Conservation (phyloP, 805 yeast genomes). For the Suhomyces emberorum region DNA sequence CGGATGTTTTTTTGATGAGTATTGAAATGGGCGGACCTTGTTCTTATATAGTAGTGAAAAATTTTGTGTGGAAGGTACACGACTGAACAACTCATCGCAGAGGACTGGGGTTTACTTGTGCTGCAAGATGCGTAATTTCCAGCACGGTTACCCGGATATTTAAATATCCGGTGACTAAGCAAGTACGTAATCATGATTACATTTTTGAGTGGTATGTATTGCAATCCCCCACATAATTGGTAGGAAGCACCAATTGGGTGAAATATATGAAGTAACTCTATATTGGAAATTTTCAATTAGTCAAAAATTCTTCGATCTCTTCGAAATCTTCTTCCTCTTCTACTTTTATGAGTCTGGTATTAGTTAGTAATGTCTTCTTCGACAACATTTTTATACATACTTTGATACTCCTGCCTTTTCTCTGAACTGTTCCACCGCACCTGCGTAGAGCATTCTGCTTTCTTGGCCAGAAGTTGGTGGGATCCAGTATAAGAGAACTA, state of each 20-base stretch:
- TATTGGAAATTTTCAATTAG: too few relatives aligned
- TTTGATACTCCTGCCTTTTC: slow-evolving; percentile 73
- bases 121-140: neutral
- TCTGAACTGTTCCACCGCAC: slow-evolving; percentile 78
- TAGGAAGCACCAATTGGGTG: too few relatives aligned
- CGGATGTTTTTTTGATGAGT: slow-evolving; percentile 34
- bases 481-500: slow-evolving; percentile 80
- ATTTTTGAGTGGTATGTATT: too few relatives aligned
- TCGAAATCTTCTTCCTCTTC: slow-evolving; percentile 72
- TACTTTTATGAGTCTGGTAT: slow-evolving; percentile 50
- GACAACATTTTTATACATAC: slow-evolving; percentile 31
- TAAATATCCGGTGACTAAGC: too few relatives aligned
- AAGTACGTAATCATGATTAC: too few relatives aligned
- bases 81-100: neutral
- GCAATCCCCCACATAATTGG: too few relatives aligned
- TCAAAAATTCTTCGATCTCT: too few relatives aligned
- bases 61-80: slow-evolving; percentile 11
- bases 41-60: slow-evolving; percentile 15
- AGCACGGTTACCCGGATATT: slow-evolving; percentile 2
- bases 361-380: too few relatives aligned
- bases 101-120: neutral
- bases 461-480: slow-evolving; percentile 86
- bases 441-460: slow-evolving; percentile 84
- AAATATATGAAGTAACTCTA: too few relatives aligned
- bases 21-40: slow-evolving; percentile 11